Evolutionary conservation across 768 basidiomycete genomes (phyloP).

Genomic region (Trametes meyenii): DNA sequence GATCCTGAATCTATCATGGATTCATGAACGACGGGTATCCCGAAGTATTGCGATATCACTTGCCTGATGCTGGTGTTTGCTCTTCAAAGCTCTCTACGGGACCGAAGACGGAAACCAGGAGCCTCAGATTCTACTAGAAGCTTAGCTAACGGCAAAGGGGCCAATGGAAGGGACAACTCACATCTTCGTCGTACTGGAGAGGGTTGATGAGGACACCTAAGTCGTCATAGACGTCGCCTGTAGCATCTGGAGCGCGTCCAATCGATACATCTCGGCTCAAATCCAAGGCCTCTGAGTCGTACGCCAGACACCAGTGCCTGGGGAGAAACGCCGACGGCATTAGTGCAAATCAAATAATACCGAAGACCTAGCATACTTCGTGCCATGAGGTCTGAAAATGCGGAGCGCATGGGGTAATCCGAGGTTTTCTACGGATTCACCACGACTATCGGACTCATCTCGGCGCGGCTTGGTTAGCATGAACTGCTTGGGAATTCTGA

Average conservation of each 20-base stretch:
- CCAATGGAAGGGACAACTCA: conserved; percentile 28
- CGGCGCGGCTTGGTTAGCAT: neutral
- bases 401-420: conserved; percentile 53
- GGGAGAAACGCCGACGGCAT: conserved; percentile 29
- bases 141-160: neutral
- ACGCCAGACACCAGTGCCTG: conserved; percentile 33
- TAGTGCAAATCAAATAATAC: too few species aligned
- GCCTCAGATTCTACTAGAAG: conserved; percentile 48
- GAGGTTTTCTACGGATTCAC: too few species aligned
- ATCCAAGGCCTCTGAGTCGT: conserved; percentile 55
- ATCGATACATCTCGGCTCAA: neutral
- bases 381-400: conserved; percentile 53
- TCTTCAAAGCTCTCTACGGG: conserved; percentile 57
- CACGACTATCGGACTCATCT: neutral
- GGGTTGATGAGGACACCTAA: conserved; percentile 54
- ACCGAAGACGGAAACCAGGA: conserved; percentile 64
- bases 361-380: conserved; percentile 46
- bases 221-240: conserved; percentile 29
- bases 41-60: too few species aligned
- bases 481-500: too few species aligned
- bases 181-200: conserved; percentile 62
- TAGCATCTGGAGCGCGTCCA: neutral
- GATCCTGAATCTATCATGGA: too few species aligned
- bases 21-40: too few species aligned
- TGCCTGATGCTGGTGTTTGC: conserved; percentile 25